Evolutionary conservation across 2,329 filamentous ascomycete species (phyloP), one percentile per base, ranked within the genome.

Genomic region (Claviceps quebecensis): DNA sequence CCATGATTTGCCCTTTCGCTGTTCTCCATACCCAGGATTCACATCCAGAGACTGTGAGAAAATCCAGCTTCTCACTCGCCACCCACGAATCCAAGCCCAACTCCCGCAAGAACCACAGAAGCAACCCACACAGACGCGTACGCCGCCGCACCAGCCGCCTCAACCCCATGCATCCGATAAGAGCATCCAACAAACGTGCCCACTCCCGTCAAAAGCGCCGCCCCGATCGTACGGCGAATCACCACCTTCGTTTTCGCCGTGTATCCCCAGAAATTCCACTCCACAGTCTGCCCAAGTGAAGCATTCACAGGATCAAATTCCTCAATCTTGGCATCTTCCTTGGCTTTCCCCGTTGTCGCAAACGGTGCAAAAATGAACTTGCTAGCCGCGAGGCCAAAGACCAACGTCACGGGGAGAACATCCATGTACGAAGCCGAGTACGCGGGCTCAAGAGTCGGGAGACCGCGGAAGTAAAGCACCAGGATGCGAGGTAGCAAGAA

Each of bases 81-180:
- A 57, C 73, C 66, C 43, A 81, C 73, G 51, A 72, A 65, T 29
- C 72, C 74, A 39, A 83, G 63, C 1, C 67, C 72, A n/a, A 72
- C 37, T 14, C 84, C 84, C 2, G 79, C 77, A 50, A 83, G 61
- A 13, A 76, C 63, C 3, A 79, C 76, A 6, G 84, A 85, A 22
- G 74, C 59, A n/a, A 78, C 78, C 88, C 88, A 96, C 38, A 91
- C 72, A 22, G 72, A 71, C 2, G 86, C 81, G 73, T 89, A 97
- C 0, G 76, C 78, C 3, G 73, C 69, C 1, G 89, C 87, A 11
- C 90, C 91, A 1, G 71, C 59, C 4, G 78, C 56, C 59, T 90
- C 84, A 11, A 87, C 80, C 4, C 87, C 85, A 45, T 79, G 72
- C 19, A 96, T 69, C 0, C 81, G 84, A 51, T 81, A 72, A 46